Evolutionary conservation across 257 asterid genomes (phyloP).

Genomic region (Solanum corneliomulleri): DNA sequence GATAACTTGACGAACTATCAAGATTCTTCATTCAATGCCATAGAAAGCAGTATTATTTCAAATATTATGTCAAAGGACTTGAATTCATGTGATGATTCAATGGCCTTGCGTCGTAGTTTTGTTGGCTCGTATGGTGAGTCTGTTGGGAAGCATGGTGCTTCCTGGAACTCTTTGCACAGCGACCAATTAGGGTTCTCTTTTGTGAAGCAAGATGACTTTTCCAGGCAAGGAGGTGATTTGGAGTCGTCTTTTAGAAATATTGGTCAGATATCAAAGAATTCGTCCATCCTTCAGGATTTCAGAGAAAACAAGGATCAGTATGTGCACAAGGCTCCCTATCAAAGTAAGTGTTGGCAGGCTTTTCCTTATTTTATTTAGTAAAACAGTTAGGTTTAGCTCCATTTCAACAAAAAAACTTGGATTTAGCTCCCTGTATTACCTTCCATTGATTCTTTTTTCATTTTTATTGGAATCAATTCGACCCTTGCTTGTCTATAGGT

Average conservation of each 20-base stretch:
- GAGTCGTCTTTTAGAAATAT: slow-evolving; percentile 11
- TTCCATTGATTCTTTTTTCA: neutral
- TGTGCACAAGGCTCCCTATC: slow-evolving; percentile 47
- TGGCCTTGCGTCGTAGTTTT: neutral
- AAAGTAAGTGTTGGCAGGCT: slow-evolving; percentile 30
- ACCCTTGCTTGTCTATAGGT: neutral
- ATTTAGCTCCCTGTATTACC: neutral
- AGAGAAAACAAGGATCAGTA: slow-evolving; percentile 51
- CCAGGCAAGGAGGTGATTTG: slow-evolving; percentile 38
- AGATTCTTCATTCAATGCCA: slow-evolving; percentile 52
- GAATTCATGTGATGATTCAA: slow-evolving; percentile 16
- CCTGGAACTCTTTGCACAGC: slow-evolving; percentile 59
- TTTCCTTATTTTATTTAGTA: neutral
- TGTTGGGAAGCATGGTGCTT: slow-evolving; percentile 47
- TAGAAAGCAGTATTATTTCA: slow-evolving; percentile 67
- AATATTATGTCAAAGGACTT: slow-evolving; percentile 79
- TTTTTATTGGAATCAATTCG: neutral
- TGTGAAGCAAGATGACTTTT: slow-evolving; percentile 39
- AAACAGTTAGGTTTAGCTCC: neutral
- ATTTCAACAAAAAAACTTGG: neutral
- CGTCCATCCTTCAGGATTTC: slow-evolving; percentile 32
- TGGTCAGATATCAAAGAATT: slow-evolving; percentile 12
- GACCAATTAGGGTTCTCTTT: slow-evolving; percentile 53
- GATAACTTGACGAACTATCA: slow-evolving; percentile 39
- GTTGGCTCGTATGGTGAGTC: slow-evolving; percentile 23